Conservation (phyloP, 345 rosid genomes). For the Eucalyptus erythrocorys region DNA sequence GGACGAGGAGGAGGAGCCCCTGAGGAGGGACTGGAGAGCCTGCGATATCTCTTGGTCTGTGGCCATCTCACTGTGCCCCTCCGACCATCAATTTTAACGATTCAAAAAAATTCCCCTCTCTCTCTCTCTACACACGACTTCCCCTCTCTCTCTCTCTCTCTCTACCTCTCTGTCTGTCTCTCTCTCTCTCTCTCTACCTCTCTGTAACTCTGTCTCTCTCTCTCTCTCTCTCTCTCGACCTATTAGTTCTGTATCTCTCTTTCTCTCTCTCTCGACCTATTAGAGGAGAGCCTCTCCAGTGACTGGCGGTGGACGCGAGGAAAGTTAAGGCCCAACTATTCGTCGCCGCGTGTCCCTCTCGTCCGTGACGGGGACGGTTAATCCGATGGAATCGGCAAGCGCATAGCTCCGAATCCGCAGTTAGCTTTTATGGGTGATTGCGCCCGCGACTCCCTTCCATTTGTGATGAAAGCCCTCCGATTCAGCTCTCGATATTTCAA, state of each 20-base stretch:
- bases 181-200: neutral
- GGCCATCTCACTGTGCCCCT: neutral
- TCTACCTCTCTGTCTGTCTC: neutral
- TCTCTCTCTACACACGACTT: neutral
- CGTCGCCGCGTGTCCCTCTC: neutral
- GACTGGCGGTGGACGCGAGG: neutral
- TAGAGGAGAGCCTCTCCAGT: neutral
- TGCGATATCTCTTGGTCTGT: constrained; percentile 17
- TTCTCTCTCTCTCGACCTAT: neutral
- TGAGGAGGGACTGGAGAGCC: constrained; percentile 13
- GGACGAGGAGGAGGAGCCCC: neutral
- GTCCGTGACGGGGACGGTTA: neutral
- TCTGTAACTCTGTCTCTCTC: neutral
- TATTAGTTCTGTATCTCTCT: neutral
- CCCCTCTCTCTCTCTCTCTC: neutral
- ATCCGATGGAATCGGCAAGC: neutral
- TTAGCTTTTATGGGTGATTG: neutral
- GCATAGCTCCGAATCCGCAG: neutral
- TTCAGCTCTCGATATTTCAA: neutral
- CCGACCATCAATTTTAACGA: neutral
- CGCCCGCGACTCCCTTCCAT: neutral
- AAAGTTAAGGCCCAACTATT: neutral
- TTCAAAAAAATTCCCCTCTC: neutral
- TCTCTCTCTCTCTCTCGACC: constrained; percentile 1
- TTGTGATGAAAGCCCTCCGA: neutral